Conservation (phyloP, 768 basidiomycete species). For the Porpolomopsis calyptriformis region DNA sequence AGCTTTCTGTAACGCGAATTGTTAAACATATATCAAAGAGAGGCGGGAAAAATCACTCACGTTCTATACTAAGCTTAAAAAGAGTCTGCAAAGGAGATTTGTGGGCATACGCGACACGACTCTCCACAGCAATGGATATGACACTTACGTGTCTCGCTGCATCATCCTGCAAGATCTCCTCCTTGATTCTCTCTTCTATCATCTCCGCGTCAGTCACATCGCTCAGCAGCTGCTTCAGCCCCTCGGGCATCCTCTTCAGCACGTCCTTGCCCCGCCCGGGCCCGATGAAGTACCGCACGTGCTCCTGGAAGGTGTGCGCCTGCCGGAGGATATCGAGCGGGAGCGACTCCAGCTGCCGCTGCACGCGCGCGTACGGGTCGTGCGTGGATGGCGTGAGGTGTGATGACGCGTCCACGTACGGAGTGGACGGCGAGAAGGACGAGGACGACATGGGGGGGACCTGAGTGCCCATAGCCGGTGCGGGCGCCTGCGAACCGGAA, state of each 20-base stretch:
- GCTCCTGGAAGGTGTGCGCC: constrained; percentile 22
- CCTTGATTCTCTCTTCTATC: constrained; percentile 21
- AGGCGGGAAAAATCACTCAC: constrained; percentile 14
- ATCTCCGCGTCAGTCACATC: constrained; percentile 25
- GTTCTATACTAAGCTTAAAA: constrained; percentile 24
- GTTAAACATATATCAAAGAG: not conserved
- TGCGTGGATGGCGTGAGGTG: not conserved
- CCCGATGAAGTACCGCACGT: constrained; percentile 23
- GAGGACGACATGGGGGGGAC: not conserved
- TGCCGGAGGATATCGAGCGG: constrained; percentile 23
- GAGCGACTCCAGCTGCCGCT: constrained; percentile 22
- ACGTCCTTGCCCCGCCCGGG: constrained; percentile 12
- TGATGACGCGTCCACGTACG: not conserved
- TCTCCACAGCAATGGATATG: not conserved
- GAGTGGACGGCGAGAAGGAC: not conserved
- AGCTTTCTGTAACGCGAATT: constrained; percentile 13
- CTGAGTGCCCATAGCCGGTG: not conserved
- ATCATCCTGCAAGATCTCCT: constrained; percentile 24
- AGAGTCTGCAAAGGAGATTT: constrained; percentile 16
- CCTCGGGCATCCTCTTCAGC: constrained; percentile 17
- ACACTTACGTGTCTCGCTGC: constrained; percentile 22
- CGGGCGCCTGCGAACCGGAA: not conserved
- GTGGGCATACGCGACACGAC: not conserved
- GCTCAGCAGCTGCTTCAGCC: constrained; percentile 22
- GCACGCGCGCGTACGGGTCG: constrained; percentile 11